A percentile compares a stretch with the other conserved stretches of the same genome.
Evolutionary conservation across 345 rosid species (phyloP).

Genomic region (Syzygium aromaticum): DNA sequence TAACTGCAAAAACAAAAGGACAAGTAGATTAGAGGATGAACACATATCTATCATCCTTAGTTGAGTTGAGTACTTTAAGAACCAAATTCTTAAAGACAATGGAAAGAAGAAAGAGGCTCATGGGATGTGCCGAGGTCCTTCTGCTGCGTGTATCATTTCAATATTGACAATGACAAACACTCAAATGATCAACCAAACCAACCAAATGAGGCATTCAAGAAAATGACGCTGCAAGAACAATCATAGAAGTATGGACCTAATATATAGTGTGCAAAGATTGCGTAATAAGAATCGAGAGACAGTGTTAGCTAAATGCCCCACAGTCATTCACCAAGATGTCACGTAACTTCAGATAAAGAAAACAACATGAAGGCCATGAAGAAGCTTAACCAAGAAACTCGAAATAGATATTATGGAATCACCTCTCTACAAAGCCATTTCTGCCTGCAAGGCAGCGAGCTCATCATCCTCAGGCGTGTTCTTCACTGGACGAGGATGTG

Average conservation of each 20-base stretch:
- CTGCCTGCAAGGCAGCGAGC: slow-evolving; percentile 43
- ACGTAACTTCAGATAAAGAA: not conserved
- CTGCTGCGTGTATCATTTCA: no score
- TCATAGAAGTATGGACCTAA: not conserved
- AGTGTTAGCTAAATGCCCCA: not conserved
- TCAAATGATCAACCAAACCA: not conserved
- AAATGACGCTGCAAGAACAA: not conserved
- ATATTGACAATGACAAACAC: not conserved
- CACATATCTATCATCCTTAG: not conserved
- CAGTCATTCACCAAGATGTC: not conserved
- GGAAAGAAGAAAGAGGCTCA: not conserved
- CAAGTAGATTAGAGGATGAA: not conserved
- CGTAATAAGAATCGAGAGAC: not conserved
- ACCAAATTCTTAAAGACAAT: not conserved
- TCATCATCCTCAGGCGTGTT: slow-evolving; percentile 39
- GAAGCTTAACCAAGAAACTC: not conserved
- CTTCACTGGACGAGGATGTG: slow-evolving; percentile 20
- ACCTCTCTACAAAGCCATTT: slow-evolving; percentile 31
- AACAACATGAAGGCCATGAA: not conserved
- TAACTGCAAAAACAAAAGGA: not conserved
- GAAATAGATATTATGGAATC: not conserved
- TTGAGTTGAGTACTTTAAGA: not conserved
- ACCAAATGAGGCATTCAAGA: not conserved
- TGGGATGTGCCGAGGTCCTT: not conserved
- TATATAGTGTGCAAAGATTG: not conserved